These are phyloP conservation scores for Tieghemostelium lacteum DNA, from an alignment of 78 protist species.

Conservation along the genomic window DNA sequence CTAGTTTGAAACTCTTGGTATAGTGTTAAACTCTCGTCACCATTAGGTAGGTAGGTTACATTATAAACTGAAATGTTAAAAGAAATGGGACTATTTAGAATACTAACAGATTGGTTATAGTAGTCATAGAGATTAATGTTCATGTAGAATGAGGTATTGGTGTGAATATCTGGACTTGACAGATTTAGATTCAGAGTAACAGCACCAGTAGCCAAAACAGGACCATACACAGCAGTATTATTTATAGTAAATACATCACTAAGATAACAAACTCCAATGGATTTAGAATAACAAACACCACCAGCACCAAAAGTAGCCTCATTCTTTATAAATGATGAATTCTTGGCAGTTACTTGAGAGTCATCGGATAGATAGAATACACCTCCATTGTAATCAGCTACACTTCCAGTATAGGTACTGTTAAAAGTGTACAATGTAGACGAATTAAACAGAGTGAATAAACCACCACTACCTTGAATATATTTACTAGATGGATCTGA, in stretches of 20 bases:
- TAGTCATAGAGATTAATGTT: background rate
- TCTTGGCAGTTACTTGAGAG: background rate
- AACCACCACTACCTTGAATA: background rate
- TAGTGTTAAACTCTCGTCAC: background rate
- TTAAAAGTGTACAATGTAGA: background rate
- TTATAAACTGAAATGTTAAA: background rate
- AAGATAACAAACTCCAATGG: background rate
- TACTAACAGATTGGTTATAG: slow-evolving; percentile 3
- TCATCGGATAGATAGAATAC: background rate
- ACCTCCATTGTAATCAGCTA: background rate
- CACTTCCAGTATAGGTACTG: background rate
- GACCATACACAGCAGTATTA: no score
- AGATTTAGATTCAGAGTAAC: background rate
- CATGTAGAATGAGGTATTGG: slow-evolving; percentile 1
- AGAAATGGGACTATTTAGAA: background rate
- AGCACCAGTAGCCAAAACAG: background rate
- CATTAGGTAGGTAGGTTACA: background rate
- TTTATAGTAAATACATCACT: no score
- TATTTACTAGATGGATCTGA: background rate
- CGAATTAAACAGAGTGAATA: background rate
- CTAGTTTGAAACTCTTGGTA: background rate
- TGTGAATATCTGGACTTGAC: background rate
- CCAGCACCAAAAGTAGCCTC: slow-evolving; percentile 23
- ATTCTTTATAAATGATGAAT: background rate
- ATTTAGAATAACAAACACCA: slow-evolving; percentile 27